These are phyloP conservation scores for Kuraishia cidri DNA, from an alignment of 805 yeast genomes.

Conservation along the genomic window DNA sequence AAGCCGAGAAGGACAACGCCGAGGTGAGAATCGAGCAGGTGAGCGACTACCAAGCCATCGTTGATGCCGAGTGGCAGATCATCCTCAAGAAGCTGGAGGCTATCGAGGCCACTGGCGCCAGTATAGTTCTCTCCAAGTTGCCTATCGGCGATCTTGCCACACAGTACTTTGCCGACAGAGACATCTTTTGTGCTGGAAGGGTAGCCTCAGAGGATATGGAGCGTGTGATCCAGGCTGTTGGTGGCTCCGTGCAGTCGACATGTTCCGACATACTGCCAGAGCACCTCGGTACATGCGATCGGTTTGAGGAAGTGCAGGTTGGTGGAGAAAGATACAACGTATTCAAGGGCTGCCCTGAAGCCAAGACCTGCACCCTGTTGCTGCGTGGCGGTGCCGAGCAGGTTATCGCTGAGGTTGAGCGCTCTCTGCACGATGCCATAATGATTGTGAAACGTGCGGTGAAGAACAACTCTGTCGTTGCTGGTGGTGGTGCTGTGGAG, in stretches of 20 bases:
- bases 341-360: constrained; percentile 86
- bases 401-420: constrained; percentile 96
- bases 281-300: constrained; percentile 78
- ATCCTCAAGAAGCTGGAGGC: constrained; percentile 80
- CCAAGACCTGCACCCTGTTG: constrained; percentile 88
- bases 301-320: constrained; percentile 88
- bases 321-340: constrained; percentile 94
- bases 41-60: constrained; percentile 88
- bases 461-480: constrained; percentile 79
- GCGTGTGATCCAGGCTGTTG: constrained; percentile 88
- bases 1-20: constrained; percentile 98
- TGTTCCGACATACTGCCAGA: constrained; percentile 58
- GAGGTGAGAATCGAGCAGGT: constrained; percentile 95
- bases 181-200: constrained; percentile 96
- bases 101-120: constrained; percentile 79
- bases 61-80: constrained; percentile 98
- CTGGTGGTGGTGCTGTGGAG: constrained; percentile 99
- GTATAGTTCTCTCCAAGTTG: constrained; percentile 84
- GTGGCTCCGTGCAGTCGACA: constrained; percentile 81
- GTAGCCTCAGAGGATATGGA: constrained; percentile 85
- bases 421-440: constrained; percentile 96
- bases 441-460: constrained; percentile 97
- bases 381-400: constrained; percentile 98
- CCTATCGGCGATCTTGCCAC: constrained; percentile 99
- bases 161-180: constrained; percentile 93